Conservation (phyloP, 768 basidiomycete species). For the Gyrodon lividus region DNA sequence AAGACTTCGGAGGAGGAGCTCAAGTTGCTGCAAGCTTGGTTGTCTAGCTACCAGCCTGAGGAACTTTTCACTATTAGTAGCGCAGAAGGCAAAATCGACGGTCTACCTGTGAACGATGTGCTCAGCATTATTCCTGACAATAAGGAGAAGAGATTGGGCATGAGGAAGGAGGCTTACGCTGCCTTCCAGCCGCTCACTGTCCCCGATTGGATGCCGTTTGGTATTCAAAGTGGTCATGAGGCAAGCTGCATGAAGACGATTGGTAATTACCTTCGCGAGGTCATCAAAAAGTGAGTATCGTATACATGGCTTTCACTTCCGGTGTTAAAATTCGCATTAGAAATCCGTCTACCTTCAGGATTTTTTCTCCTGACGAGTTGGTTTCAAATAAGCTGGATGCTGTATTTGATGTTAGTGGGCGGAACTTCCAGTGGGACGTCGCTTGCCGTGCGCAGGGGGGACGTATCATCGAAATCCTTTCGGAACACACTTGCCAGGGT, state of each 20-base stretch:
- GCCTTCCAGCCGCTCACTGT: conserved; percentile 59
- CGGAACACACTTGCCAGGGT: conserved; percentile 85
- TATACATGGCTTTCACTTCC: not conserved
- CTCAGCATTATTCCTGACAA: conserved; percentile 55
- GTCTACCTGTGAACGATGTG: conserved; percentile 54
- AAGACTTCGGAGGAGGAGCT: conserved; percentile 67
- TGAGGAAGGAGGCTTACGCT: conserved; percentile 65
- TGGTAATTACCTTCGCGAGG: conserved; percentile 55
- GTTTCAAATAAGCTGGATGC: conserved; percentile 87
- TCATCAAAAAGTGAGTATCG: conserved; percentile 49
- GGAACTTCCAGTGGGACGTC: conserved; percentile 87
- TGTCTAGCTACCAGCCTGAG: conserved; percentile 64
- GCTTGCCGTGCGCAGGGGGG: conserved; percentile 68
- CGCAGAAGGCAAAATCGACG: conserved; percentile 31
- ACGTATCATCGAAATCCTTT: conserved; percentile 84
- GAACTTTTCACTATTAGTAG: conserved; percentile 55
- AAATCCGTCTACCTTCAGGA: conserved; percentile 78
- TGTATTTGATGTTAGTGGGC: conserved; percentile 61
- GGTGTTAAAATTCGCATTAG: conserved; percentile 30
- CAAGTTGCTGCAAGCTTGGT: conserved; percentile 64
- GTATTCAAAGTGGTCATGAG: conserved; percentile 52
- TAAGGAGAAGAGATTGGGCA: conserved; percentile 65
- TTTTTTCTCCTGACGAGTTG: conserved; percentile 90
- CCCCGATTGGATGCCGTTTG: conserved; percentile 62
- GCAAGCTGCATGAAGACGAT: conserved; percentile 78